Evolutionary conservation across 768 basidiomycete species (phyloP), one percentile per base, ranked within the genome.

Genomic region (Termitomyces sp.): DNA sequence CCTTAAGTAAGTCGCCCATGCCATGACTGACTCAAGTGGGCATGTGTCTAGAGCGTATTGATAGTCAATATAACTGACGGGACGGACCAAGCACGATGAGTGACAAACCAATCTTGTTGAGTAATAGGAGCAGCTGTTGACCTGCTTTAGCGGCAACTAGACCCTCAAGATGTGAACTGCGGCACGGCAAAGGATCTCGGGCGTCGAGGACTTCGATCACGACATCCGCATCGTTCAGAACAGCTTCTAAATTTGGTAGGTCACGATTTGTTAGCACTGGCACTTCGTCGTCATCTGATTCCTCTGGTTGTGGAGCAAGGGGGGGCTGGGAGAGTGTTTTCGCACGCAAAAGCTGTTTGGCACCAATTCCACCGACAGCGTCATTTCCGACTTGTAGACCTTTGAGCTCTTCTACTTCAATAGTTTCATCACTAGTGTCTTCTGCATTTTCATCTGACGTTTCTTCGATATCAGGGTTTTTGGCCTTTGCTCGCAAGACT

Each of bases 71-170:
- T 14, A 35, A 19, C 14, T 46, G 55, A 28, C 42, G 49, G 43
- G 23, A 49, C 53, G 45, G 37, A 23, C 12, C 53, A 21, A 50
- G 35, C 56, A 21, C 54, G 14, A 50, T 38, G 35, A 43, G 48
- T 21, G n/a, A 76, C 86, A 56, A 63, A 91, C 94, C 94, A 61
- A 87, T 87, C 75, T 97, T 97, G 70, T 89, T 95, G 53, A 97
- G 69, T 17, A 95, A 75, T n/a, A 94, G 70, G 19, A 87, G 62
- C 12, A 87, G 70, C 68, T 70, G 76, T 64, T 79, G 79, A 58
- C 69, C 80, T 57, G 64, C 56, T 59, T 70, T 70, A 19, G 67
- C 73, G 37, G 70, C 69, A 19, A 73, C 70, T 48, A 86, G 68
- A 21, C 78, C 71, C 66, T 94, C 91, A 50, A 92, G 55, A 57